phyloP scores from a whole-genome alignment of 495 filamentous ascomycete species.

The Penicillium macrosclerotiorum region DNA sequence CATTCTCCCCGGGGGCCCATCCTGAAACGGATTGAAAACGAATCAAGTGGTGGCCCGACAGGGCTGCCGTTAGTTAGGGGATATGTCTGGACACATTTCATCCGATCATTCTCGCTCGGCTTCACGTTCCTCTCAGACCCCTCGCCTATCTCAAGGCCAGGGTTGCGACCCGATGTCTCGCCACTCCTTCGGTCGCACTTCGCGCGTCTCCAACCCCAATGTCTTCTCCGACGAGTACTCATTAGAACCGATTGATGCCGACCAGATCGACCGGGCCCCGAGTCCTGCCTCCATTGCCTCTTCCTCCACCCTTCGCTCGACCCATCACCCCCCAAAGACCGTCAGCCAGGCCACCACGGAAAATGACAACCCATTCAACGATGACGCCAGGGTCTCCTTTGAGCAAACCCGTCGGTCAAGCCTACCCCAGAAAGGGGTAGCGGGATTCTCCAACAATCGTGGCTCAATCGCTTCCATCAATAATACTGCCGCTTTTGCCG shows the following conservation, averaged over 20 bases:
- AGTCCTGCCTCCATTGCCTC: slow-evolving; percentile 37
- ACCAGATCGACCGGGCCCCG: slow-evolving; percentile 32
- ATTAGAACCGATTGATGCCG: slow-evolving; percentile 41
- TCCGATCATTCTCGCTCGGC: slow-evolving; percentile 43
- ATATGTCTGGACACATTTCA: slow-evolving; percentile 47
- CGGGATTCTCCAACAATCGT: slow-evolving; percentile 30
- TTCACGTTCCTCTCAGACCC: slow-evolving; percentile 37
- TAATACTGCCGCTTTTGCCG: slow-evolving; percentile 30
- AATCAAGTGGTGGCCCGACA: slow-evolving; percentile 41
- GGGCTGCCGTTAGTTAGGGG: slow-evolving; percentile 38
- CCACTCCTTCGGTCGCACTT: slow-evolving; percentile 37
- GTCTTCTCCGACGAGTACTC: slow-evolving; percentile 56
- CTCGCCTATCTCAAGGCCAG: slow-evolving; percentile 25
- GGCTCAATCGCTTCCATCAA: slow-evolving; percentile 34
- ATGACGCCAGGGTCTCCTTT: slow-evolving; percentile 39
- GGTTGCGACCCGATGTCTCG: slow-evolving; percentile 35
- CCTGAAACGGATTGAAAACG: slow-evolving; percentile 29
- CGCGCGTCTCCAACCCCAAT: slow-evolving; percentile 45
- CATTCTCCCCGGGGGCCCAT: slow-evolving; percentile 6
- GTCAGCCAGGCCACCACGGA: slow-evolving; percentile 28
- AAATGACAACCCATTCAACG: slow-evolving; percentile 42
- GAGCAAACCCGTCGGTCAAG: slow-evolving; percentile 40
- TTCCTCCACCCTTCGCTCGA: slow-evolving; percentile 36
- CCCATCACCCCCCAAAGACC: slow-evolving; percentile 20
- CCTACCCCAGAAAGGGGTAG: slow-evolving; percentile 38